Conservation (phyloP, 352 stramenopile species). For the Globisporangium camurandrum region DNA sequence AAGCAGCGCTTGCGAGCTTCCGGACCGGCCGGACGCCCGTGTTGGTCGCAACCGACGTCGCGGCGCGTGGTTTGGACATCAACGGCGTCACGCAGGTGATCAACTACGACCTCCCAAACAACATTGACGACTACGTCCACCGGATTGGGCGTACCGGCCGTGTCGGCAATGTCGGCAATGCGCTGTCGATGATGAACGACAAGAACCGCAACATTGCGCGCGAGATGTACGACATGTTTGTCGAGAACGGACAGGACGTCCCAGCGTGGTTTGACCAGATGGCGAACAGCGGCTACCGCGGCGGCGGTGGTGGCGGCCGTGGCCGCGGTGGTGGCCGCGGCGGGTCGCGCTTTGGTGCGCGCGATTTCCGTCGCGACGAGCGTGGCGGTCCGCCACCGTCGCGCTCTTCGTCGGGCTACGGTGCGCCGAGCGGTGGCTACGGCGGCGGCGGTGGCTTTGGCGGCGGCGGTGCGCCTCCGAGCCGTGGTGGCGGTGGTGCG, state of each 20-base stretch:
- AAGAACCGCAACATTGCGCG: slow-evolving; percentile 97
- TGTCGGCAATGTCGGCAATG: slow-evolving; percentile 96
- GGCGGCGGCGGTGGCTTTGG: slow-evolving; percentile 14
- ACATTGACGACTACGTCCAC: slow-evolving; percentile 99
- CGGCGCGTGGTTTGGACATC: slow-evolving; percentile 98
- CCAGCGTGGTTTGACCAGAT: slow-evolving; percentile 94
- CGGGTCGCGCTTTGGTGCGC: slow-evolving; percentile 74
- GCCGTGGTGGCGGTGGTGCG: slow-evolving; percentile 19
- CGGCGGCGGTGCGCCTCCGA: slow-evolving; percentile 18
- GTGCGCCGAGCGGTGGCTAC: slow-evolving; percentile 24
- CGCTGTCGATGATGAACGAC: slow-evolving; percentile 98
- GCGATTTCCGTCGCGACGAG: slow-evolving; percentile 82
- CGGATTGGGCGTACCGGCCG: slow-evolving; percentile 98
- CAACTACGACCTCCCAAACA: slow-evolving; percentile 98
- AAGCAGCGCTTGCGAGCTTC: slow-evolving; percentile 90
- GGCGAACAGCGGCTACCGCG: slow-evolving; percentile 71
- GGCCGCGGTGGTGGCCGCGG: slow-evolving; percentile 45
- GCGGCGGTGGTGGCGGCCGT: slow-evolving; percentile 42
- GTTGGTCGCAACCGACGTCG: slow-evolving; percentile 98
- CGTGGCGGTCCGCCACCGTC: slow-evolving; percentile 16
- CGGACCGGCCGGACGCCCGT: slow-evolving; percentile 88
- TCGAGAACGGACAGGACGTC: slow-evolving; percentile 94
- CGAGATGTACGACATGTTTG: slow-evolving; percentile 95
- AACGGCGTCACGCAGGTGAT: slow-evolving; percentile 94
- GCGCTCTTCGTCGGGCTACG: slow-evolving; percentile 11